These are phyloP conservation scores for Protomyces lactucae-debilis DNA, from an alignment of 1,139 yeast genomes.

Conservation along the genomic window DNA sequence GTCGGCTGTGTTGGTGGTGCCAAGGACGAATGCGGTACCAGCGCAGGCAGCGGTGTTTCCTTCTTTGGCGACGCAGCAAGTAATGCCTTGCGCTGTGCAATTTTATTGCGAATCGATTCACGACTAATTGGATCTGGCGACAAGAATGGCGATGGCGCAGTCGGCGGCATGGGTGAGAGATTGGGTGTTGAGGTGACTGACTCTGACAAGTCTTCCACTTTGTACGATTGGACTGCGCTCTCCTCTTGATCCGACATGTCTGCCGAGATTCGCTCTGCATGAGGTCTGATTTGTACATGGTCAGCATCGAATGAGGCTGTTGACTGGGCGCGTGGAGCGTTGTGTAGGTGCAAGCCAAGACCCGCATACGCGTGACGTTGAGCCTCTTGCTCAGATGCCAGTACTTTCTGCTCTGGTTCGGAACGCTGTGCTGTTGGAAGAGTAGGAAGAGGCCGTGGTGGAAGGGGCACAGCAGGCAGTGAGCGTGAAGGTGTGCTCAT, in stretches of 20 bases:
- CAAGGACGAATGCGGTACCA: neutral
- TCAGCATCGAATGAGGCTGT: constrained; percentile 9
- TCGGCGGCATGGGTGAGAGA: neutral
- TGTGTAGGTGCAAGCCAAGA: constrained; percentile 12
- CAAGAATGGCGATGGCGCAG: neutral
- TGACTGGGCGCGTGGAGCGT: neutral
- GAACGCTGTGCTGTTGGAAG: constrained; percentile 1
- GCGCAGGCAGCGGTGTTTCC: constrained; percentile 2
- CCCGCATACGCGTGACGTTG: constrained; percentile 6
- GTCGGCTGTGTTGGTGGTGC: constrained; percentile 6
- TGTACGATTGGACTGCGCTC: neutral
- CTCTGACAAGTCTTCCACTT: neutral
- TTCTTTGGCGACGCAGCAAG: neutral
- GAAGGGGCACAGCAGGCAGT: neutral
- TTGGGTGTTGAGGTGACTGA: neutral
- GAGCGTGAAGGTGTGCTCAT: neutral
- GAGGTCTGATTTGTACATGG: constrained; percentile 4
- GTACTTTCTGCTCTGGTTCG: neutral
- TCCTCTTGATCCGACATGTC: neutral
- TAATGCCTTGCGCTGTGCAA: constrained; percentile 15
- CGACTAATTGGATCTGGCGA: constrained; percentile 25
- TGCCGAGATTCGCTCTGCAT: neutral
- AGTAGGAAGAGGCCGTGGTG: constrained; percentile 13
- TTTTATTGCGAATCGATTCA: constrained; percentile 2
- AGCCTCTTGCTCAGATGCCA: constrained; percentile 18